Evolutionary conservation across 176 grass and related monocot species (phyloP).

Genomic region (Oropetium thomaeum): DNA sequence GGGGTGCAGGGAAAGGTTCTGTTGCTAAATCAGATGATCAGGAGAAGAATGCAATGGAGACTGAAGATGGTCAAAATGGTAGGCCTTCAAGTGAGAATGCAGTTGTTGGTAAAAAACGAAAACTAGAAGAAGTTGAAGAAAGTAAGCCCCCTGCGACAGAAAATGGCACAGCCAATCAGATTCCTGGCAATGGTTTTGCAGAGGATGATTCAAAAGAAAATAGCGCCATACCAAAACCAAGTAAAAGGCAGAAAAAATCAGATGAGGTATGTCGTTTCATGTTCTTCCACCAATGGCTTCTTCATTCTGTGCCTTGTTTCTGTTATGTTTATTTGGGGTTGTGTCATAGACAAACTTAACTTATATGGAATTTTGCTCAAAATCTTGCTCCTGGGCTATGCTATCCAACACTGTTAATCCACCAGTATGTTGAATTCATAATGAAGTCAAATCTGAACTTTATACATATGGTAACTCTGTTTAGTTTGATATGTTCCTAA

Average conservation of each 20-base stretch:
- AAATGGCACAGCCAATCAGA: conserved; percentile 24
- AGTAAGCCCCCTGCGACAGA: conserved; percentile 22
- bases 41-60: conserved; percentile 40
- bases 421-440: background rate
- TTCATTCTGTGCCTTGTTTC: background rate
- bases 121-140: conserved; percentile 45
- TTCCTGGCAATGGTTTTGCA: conserved; percentile 24
- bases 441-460: background rate
- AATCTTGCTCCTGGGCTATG: background rate
- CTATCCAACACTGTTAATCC: background rate
- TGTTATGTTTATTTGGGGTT: background rate
- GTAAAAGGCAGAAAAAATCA: conserved; percentile 64
- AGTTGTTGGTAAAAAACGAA: conserved; percentile 56
- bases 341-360: background rate
- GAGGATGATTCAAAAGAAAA: conserved; percentile 34
- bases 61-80: conserved; percentile 32
- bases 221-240: conserved; percentile 32
- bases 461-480: background rate
- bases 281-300: background rate
- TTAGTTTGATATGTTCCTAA: background rate
- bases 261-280: conserved; percentile 50
- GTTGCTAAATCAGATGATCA: conserved; percentile 31
- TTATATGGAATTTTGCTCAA: conserved; percentile 5
- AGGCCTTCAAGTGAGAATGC: conserved; percentile 33
- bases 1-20: conserved; percentile 27